Conservation (phyloP, 768 basidiomycete genomes). For the Termitomyces sp. region DNA sequence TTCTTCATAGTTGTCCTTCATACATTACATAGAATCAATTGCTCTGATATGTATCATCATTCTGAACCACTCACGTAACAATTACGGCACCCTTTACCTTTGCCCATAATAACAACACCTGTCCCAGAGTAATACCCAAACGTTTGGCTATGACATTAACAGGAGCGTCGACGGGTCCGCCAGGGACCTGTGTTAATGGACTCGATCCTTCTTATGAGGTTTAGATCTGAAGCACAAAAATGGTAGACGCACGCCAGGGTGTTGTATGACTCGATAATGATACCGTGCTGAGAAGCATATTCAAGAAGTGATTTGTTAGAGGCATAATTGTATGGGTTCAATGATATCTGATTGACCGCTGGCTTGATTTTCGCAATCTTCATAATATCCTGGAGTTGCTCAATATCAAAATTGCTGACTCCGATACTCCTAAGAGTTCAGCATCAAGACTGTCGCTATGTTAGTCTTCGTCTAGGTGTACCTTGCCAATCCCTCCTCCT, state of each 20-base stretch:
- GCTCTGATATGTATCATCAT: background rate
- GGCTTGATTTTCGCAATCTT: conserved; percentile 50
- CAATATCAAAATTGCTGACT: conserved; percentile 60
- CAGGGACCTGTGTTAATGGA: conserved; percentile 53
- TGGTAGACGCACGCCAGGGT: conserved; percentile 35
- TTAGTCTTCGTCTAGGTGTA: conserved; percentile 13
- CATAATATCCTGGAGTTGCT: conserved; percentile 44
- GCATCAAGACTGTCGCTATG: background rate
- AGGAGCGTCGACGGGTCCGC: conserved; percentile 59
- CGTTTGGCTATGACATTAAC: conserved; percentile 47
- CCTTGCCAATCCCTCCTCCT: conserved; percentile 39
- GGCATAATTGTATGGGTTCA: conserved; percentile 56
- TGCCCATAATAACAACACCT: conserved; percentile 68
- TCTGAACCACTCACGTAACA: conserved; percentile 47
- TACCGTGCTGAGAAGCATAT: conserved; percentile 40
- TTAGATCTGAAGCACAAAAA: background rate
- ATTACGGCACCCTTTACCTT: conserved; percentile 60
- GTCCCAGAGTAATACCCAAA: conserved; percentile 50
- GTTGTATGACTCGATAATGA: conserved; percentile 53
- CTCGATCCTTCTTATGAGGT: conserved; percentile 14
- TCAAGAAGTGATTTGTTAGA: conserved; percentile 41
- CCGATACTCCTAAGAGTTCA: conserved; percentile 27
- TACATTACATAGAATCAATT: background rate
- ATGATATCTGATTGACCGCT: conserved; percentile 60
- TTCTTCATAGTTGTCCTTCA: conserved; percentile 55